Base-by-base conservation (phyloP, 192 early-diverging fungal species). In the Coemansia sp. region DNA sequence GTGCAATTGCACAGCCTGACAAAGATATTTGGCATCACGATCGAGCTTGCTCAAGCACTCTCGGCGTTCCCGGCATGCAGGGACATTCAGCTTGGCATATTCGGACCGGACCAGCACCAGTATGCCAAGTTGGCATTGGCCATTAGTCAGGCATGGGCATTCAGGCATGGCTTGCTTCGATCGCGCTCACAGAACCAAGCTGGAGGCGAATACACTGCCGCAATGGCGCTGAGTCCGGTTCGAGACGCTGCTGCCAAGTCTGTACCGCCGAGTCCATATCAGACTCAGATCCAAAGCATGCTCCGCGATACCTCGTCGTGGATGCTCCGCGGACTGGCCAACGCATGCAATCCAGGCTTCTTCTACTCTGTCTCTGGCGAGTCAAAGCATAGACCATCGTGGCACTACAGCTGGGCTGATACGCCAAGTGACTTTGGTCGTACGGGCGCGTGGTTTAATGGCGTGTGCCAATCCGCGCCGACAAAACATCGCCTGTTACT, bases 361-460 rank as follows among this genome's bases (percentile, higher is more conserved):
- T 78, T 78, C 43, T 58, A 83, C 40, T 70, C 80, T 11, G 38
- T 57, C 11, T 20, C 31, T 6, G 52, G 62, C 33, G 55, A 66
- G 33, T 1, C 64, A 27, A 31, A 13, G 53, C 24, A 55, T 11
- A 55, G 27, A 27, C 50, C 41, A 18, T 70, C 75, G n/a, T 83
- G 80, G 80, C 76, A 78, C 67, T 83, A 70, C 73, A 70, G 62
- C 73, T 74, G 72, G 80, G 76, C 75, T 12, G 80, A 78, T 44
- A 78, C 76, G 20, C 80, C 80, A 0, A 39, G 3, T 12, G 80
- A 83, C 49, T 78, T 75, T 69, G 43, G 38, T 36, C 75, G 63
- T 50, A 70, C 75, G 0, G 80, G 75, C 27, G 64, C 58, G 44
- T 83, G 80, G 80, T 83, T 83, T 39, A 61, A 46, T 31, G 27